Percentiles rank a stretch among this genome's conserved stretches.
phyloP scores from a whole-genome alignment of 1,139 yeast genomes.

The Entelexis paramagnoliae region DNA sequence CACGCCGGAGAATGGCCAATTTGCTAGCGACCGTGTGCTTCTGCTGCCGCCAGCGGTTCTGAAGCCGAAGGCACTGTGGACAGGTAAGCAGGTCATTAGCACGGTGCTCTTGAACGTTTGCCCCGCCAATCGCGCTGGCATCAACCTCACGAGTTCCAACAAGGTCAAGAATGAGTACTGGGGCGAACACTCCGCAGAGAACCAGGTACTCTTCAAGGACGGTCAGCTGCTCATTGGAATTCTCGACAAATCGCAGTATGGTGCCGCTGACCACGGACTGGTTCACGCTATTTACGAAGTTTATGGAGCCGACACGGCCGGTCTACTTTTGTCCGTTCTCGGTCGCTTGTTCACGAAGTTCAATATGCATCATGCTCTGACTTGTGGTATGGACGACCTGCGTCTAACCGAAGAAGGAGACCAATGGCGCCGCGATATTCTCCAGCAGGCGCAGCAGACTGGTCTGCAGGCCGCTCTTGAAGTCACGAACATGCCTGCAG shows the following conservation, averaged over 20 bases:
- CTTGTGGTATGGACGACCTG: constrained; percentile 99
- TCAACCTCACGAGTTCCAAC: constrained; percentile 71
- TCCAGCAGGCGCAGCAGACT: constrained; percentile 63
- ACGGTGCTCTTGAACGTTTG: constrained; percentile 77
- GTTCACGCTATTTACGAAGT: constrained; percentile 95
- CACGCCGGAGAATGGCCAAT: constrained; percentile 97
- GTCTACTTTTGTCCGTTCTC: constrained; percentile 75
- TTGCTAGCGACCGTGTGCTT: constrained; percentile 51
- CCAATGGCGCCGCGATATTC: constrained; percentile 72
- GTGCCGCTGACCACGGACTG: constrained; percentile 94
- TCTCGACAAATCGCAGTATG: constrained; percentile 94
- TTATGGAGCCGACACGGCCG: constrained; percentile 85
- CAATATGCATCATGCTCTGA: constrained; percentile 83
- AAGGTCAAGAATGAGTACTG: constrained; percentile 92
- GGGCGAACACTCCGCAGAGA: constrained; percentile 77
- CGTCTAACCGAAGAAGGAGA: constrained; percentile 88
- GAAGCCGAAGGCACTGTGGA: constrained; percentile 80
- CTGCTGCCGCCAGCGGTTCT: constrained; percentile 84
- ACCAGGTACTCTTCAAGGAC: constrained; percentile 69
- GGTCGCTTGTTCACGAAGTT: constrained; percentile 93
- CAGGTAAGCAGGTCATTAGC: constrained; percentile 95
- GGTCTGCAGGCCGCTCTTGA: constrained; percentile 92
- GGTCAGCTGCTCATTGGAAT: constrained; percentile 90
- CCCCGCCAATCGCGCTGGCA: constrained; percentile 81
- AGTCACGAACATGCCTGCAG: constrained; percentile 68